Conservation (phyloP, 495 filamentous ascomycete genomes). For the Amniculicola lignicola region DNA sequence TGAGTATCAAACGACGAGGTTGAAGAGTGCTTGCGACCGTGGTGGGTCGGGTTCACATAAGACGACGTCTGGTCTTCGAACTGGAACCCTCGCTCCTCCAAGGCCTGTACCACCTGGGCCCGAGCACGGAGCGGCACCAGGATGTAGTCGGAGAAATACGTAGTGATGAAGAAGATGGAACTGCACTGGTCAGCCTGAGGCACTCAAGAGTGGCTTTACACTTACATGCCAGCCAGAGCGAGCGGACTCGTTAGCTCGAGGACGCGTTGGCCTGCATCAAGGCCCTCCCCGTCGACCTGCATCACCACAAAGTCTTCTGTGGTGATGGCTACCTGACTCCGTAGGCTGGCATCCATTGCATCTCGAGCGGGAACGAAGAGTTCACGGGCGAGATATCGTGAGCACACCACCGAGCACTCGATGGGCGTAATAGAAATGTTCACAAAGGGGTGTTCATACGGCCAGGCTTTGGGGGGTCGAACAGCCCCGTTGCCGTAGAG, state of each 20-base stretch:
- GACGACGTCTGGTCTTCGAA: constrained; percentile 70
- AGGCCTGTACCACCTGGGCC: constrained; percentile 66
- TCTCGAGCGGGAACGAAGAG: constrained; percentile 67
- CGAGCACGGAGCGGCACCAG: constrained; percentile 76
- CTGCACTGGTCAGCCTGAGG: constrained; percentile 39
- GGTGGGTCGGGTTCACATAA: constrained; percentile 59
- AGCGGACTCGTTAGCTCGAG: constrained; percentile 88
- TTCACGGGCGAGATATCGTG: constrained; percentile 62
- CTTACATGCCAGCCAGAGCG: constrained; percentile 84
- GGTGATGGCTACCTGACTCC: constrained; percentile 65
- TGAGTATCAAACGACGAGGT: constrained; percentile 48
- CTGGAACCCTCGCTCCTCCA: constrained; percentile 77
- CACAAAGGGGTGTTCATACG: constrained; percentile 70
- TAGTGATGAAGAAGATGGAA: constrained; percentile 97
- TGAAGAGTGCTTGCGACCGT: constrained; percentile 51
- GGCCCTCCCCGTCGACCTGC: constrained; percentile 79
- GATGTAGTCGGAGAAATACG: constrained; percentile 97
- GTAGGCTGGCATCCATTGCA: constrained; percentile 45
- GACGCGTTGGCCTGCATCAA: constrained; percentile 91
- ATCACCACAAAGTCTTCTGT: constrained; percentile 83
- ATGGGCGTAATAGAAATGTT: constrained; percentile 91
- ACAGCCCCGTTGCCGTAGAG: constrained; percentile 36
- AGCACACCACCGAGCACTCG: constrained; percentile 91
- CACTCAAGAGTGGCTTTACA: constrained; percentile 13
- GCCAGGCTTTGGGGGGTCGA: constrained; percentile 33